Base-by-base conservation (phyloP, 148 eudicot species). In the Camellia sinensis region DNA sequence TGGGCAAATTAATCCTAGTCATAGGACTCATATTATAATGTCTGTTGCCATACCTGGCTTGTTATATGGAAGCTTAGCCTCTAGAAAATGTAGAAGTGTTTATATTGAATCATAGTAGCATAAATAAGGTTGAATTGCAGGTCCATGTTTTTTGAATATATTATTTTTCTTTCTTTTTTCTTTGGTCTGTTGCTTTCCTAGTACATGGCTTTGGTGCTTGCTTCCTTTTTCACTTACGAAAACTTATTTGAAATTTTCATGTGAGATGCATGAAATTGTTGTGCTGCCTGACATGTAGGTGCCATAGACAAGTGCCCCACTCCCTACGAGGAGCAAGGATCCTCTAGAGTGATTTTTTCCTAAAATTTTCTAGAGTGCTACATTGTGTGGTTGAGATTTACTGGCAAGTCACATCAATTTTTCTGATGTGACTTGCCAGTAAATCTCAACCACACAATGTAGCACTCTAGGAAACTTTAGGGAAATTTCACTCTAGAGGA, bases 261-360 rank as follows among this genome's bases (percentile, higher is more conserved):
- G 60, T 52, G 18, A 52, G 78, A 80, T 80, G 48, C 7, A 56
- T 77, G 54, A 72, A 66, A 67, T 15, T 71, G 29, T 29, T 29
- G 63, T 62, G 29, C 48, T 75, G 14, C 72, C 50, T 43, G 52
- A 52, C 53, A 71, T 72, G 65, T 54, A 90, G 96, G 90, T 84
- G 54, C 87, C 88, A 64, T 79, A 86, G n/a, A 54, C 83, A 45
- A 69, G 85, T 72, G 60, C 74, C 1, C 7, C 81, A 40, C 79
- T 88, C n/a, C n/a, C n/a, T n/a, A n/a, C n/a, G n/a, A n/a, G n/a
- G n/a, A n/a, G n/a, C n/a, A n/a, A n/a, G n/a, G n/a, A n/a, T n/a
- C n/a, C n/a, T n/a, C n/a, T n/a, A n/a, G n/a, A n/a, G n/a, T n/a
- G n/a, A n/a, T n/a, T n/a, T n/a, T n/a, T n/a, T n/a, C n/a, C n/a